Evolutionary conservation across 2,329 filamentous ascomycete genomes (phyloP), one percentile per base, ranked within the genome.

Genomic region (Plenodomus biglobosus): DNA sequence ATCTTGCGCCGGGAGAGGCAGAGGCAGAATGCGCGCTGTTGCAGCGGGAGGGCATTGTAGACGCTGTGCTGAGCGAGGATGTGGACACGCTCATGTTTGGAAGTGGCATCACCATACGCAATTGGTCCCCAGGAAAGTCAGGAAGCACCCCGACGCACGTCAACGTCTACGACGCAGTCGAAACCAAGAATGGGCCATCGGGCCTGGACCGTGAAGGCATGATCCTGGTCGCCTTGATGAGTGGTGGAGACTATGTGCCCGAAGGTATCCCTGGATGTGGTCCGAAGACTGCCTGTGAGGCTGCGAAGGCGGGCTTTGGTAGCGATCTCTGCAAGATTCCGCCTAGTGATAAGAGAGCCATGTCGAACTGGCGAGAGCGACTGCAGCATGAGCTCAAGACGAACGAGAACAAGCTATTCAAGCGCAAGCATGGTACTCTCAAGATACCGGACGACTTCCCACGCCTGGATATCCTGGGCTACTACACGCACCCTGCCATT

Each of bases 41-140:
- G 2, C 92, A 99, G 65, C 80, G 81, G 50, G 81, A 86, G 38
- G 91, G 90, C 43, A 70, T 72, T 15, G 69, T 72, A 1, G 94
- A 99, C 70, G 92, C 90, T 0, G 94, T 97, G 1, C 78, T 99
- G 61, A 96, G 90, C 69, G 92, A 99, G 69, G 94, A 99, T 76
- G 91, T 96, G 37, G 94, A 99, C 68, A 94, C 92, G 1, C 82
- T 97, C 62, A 97, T 97, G 92, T 97, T 97, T 74, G 94, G 94
- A 1, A 94, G 90, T 55, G 85, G 82, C 0, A 74, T 84, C 32
- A 92, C 88, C 0, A 74, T 96, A 36, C 82, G 90, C 42, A 92
- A 90, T 62, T 96, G 90, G 85, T 88, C 88, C 0, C 81, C 88
- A 2, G 90, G 95, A 65, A 80, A 77, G 38, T 80, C 77, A n/a